phyloP scores from a whole-genome alignment of 805 yeast species.

The Monosporozyma aquatica region DNA sequence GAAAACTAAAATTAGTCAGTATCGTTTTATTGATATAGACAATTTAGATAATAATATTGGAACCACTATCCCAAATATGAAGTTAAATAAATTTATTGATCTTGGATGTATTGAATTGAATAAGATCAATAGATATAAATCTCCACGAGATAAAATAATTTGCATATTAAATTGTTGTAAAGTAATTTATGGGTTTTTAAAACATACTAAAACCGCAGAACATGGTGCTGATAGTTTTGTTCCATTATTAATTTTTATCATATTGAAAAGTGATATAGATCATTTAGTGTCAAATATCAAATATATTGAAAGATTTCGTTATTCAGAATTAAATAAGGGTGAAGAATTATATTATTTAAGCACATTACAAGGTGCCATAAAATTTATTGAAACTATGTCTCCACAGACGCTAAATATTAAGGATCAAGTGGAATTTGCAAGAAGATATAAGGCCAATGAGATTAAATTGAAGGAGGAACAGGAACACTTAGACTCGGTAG shows the following conservation, averaged over 20 bases:
- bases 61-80: constrained; percentile 12
- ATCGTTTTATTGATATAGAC: constrained; percentile 59
- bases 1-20: constrained; percentile 46
- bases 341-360: constrained; percentile 88
- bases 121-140: constrained; percentile 73
- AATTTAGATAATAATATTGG: constrained; percentile 60
- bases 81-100: constrained; percentile 45
- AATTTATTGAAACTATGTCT: constrained; percentile 59
- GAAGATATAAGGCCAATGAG: constrained; percentile 38
- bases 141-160: constrained; percentile 90
- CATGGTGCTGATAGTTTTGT: constrained; percentile 91
- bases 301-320: constrained; percentile 80
- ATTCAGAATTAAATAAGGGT: constrained; percentile 65
- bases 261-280: constrained; percentile 57
- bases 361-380: constrained; percentile 81
- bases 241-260: constrained; percentile 77
- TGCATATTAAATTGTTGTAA: constrained; percentile 88
- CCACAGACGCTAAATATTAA: constrained; percentile 50
- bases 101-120: constrained; percentile 66
- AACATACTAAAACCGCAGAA: constrained; percentile 54
- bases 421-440: constrained; percentile 49
- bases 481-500: too few species aligned
- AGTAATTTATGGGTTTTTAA: constrained; percentile 78
- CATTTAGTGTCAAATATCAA: constrained; percentile 67
- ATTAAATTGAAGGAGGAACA: constrained; percentile 30